Evolutionary conservation across 176 grass and related monocot genomes (phyloP).

Genomic region (Pontederia crassipes): DNA sequence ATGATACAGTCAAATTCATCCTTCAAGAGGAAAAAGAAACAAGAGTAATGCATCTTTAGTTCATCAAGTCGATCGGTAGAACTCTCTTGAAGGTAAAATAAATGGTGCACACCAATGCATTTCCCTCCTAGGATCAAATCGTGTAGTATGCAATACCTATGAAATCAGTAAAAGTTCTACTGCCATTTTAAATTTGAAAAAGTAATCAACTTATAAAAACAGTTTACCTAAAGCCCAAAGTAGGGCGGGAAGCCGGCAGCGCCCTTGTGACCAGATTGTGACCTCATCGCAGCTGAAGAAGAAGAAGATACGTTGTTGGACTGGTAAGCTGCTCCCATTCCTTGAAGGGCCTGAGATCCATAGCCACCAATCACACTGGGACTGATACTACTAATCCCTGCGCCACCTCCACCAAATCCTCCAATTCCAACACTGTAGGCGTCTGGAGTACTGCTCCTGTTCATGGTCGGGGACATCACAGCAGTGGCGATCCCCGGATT

Average conservation of each 20-base stretch:
- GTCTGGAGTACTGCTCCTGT: neutral
- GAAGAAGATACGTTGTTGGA: neutral
- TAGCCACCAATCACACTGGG: slow-evolving; percentile 11
- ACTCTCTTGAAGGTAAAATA: no score
- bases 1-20: no score
- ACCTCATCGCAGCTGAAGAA: neutral
- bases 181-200: neutral
- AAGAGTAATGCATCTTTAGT: no score
- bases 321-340: slow-evolving; percentile 9
- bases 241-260: slow-evolving; percentile 24
- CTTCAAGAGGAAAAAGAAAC: no score
- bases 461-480: neutral
- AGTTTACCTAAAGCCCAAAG: slow-evolving; percentile 25
- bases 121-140: no score
- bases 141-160: no score
- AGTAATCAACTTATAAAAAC: neutral
- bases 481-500: slow-evolving; percentile 4
- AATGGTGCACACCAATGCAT: no score
- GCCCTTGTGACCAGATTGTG: neutral
- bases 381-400: slow-evolving; percentile 19
- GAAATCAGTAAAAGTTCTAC: neutral
- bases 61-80: no score
- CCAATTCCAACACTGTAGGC: slow-evolving; percentile 5
- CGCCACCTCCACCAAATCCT: slow-evolving; percentile 9
- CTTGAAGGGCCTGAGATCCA: slow-evolving; percentile 19